Percentiles rank a stretch among this genome's conserved stretches.
phyloP scores from a whole-genome alignment of 192 early-diverging fungal species.

The Gaertneriomyces sp. region DNA sequence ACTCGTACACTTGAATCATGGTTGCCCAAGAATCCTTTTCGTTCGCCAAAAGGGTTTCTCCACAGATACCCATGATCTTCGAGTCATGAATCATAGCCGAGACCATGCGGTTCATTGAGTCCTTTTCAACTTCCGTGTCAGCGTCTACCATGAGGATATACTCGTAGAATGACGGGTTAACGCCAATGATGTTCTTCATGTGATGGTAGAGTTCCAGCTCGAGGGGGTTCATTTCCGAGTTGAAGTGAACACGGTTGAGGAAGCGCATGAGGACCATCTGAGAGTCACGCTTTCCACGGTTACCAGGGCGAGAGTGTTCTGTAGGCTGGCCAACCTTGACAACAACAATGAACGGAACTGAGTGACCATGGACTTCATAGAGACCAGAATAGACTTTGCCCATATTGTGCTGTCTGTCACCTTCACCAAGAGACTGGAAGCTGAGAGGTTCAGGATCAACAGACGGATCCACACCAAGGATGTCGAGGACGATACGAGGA shows the following conservation, averaged over 20 bases:
- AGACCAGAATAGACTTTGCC: conserved; percentile 95
- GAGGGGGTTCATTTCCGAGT: conserved; percentile 70
- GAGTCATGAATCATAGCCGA: conserved; percentile 60
- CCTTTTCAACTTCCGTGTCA: conserved; percentile 51
- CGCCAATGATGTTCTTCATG: conserved; percentile 81
- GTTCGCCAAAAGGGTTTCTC: conserved; percentile 87
- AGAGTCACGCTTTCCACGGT: conserved; percentile 79
- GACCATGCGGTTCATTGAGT: conserved; percentile 54
- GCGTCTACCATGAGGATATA: conserved; percentile 62
- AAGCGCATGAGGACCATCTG: conserved; percentile 84
- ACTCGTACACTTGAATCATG: conserved; percentile 96
- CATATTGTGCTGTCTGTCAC: conserved; percentile 87
- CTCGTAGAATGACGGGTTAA: conserved; percentile 76
- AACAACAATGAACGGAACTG: conserved; percentile 89
- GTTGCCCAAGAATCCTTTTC: conserved; percentile 89
- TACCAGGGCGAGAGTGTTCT: conserved; percentile 75
- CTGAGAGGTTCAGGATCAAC: conserved; percentile 63
- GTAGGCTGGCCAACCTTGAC: conserved; percentile 88
- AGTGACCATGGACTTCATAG: conserved; percentile 82
- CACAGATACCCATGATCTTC: conserved; percentile 73
- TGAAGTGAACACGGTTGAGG: conserved; percentile 75
- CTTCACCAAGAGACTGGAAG: conserved; percentile 87
- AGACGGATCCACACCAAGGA: conserved; percentile 73
- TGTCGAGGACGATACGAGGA: conserved; percentile 80
- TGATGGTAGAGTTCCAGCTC: conserved; percentile 81